Evolutionary conservation across 1,284 basidiomycete genomes (phyloP), one percentile per base, ranked within the genome.

Genomic region (Trichosporon inkin): DNA sequence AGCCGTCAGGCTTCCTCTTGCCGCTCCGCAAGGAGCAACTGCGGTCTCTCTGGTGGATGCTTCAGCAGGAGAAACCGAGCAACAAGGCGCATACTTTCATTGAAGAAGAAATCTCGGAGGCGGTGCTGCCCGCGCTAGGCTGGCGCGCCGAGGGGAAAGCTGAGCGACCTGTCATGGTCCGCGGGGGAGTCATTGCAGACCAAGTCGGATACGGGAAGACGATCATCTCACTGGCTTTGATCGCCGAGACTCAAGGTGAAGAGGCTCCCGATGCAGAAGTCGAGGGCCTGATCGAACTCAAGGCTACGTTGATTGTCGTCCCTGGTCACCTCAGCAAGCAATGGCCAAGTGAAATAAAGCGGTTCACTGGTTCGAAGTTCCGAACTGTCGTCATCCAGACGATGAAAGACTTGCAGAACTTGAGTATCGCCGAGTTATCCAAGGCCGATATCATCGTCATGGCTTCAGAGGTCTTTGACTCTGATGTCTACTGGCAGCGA

Each of bases 121-220:
- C 92, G 0, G 83, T 89, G 49, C 81, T 95, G 5, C 86, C 86
- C 57, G 86, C 91, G 52, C 81, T 97, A 7, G 89, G 90, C 4
- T 97, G 94, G 93, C 84, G 92, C 67, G 92, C 90, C 5, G 92
- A 97, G 76, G 93, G 90, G 53, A 88, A 90, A 53, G 92, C 90
- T 1, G 86, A 89, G 67, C 81, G 92, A 20, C 83, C 86, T 0
- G 84, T 91, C 56, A 82, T 80, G 62, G 80, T 96, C 22, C 84
- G 89, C 53, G 94, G 93, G 14, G 94, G 94, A 28, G 93, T 97
- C 56, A 84, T 97, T 51, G 94, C 94, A 8, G 93, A 97, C 71
- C 88, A 95, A 75, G 93, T 97, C 66, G 93, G 94, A 54, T 97
- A 97, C 72, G 93, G 93, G 35, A 97, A 97, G 80, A 97, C 93